Evolutionary conservation across 306 rosid genomes (phyloP), one percentile per base, ranked within the genome.

Genomic region (Cucurbita argyrosperma): DNA sequence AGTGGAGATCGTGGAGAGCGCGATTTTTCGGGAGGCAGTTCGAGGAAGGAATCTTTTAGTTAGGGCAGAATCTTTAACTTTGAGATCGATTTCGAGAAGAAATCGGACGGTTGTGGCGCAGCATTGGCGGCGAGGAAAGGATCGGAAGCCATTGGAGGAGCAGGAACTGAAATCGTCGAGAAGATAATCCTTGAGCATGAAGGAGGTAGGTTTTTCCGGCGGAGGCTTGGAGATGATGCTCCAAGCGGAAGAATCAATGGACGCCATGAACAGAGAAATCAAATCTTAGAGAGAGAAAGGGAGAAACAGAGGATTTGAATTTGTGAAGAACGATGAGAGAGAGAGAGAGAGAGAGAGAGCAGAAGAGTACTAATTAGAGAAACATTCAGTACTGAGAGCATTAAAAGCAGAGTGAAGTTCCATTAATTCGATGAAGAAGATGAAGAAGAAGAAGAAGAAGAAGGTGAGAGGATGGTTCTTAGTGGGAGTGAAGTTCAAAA

Each of bases 61-160:
- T 49, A 47, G 2, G 60, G 77, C 38, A 52, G 42, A 18, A 52
- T 58, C 65, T 52, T 60, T 83, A 59, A 71, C 60, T 71, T 72
- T 83, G 74, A 88, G 85, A 51, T 85, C 88, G 74, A 76, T 71
- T 55, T 88, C 83, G 72, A 84, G 80, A 67, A 88, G 84, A 52
- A 85, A 77, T 16, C 86, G 79, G 74, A 84, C 78, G 66, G 80
- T 79, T 6, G 72, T 66, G 39, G 86, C 58, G 89, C 96, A 89
- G 86, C 95, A 93, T 53, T 82, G 90, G 42, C 88, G 79, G 30
- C 97, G 89, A 0, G 97, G 92, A 21, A 93, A 78, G 10, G 96
- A 87, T 72, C 84, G 87, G 88, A 90, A 90, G 45, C 94, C 94
- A 82, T 76, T 86, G 51, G 97, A 90, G 72, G 98, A 89, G 74